Evolutionary conservation across 2,329 filamentous ascomycete species (phyloP).

Genomic region (Endocalyx cinctus): DNA sequence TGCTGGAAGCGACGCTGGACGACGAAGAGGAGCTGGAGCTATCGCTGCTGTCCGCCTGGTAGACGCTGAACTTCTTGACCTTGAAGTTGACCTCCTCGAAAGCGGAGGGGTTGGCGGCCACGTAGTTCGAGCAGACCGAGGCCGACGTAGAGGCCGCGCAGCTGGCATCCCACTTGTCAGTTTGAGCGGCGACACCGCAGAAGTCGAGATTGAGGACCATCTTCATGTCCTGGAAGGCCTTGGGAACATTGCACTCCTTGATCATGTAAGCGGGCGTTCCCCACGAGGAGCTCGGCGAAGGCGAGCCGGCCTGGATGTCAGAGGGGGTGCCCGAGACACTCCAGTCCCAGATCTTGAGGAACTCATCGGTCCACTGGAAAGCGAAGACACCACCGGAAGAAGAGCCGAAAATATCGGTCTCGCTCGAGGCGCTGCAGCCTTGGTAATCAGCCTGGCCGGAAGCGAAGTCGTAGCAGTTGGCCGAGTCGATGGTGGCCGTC

Average conservation of each 20-base stretch:
- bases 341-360: conserved; percentile 65
- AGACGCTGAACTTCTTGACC: conserved; percentile 16
- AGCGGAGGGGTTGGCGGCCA: conserved; percentile 12
- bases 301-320: conserved; percentile 44
- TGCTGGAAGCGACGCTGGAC: conserved; percentile 6
- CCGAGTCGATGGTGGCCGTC: conserved; percentile 25
- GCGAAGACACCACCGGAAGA: conserved; percentile 38
- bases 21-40: neutral
- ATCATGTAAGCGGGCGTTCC: conserved; percentile 21
- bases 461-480: conserved; percentile 37
- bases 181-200: conserved; percentile 14
- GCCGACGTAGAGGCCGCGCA: conserved; percentile 17
- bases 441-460: conserved; percentile 30
- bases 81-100: conserved; percentile 17
- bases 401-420: conserved; percentile 33
- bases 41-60: conserved; percentile 3
- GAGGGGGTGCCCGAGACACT: conserved; percentile 46
- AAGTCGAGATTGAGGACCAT: conserved; percentile 22
- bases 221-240: conserved; percentile 23
- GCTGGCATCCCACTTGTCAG: conserved; percentile 15
- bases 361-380: conserved; percentile 55
- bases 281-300: conserved; percentile 19
- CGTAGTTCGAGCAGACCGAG: conserved; percentile 13
- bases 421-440: conserved; percentile 38
- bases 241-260: conserved; percentile 20